Base-by-base conservation (phyloP, 202 grass and related monocot genomes). In the Zizania palustris region DNA sequence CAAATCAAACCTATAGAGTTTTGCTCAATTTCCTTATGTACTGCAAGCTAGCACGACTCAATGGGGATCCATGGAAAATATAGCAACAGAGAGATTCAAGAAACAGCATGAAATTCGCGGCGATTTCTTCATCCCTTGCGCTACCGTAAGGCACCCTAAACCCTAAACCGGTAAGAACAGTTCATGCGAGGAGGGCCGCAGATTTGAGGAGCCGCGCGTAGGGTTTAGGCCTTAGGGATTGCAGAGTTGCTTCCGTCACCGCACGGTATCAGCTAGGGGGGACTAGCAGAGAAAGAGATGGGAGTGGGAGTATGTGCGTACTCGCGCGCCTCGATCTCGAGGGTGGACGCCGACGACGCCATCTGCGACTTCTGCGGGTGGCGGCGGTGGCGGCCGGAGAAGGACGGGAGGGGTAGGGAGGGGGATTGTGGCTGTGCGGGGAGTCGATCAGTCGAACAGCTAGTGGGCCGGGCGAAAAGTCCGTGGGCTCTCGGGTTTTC, bases 301-400 rank as follows among this genome's bases (percentile, higher is more conserved):
- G 51, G 50, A 2, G 0, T 50, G 14, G 55, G 37, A 3, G 34
- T 43, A 45, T 40, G 5, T 59, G 76, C 89, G 63, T 98, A 98
- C 95, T 98, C 95, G 45, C 83, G 85, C 73, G 91, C 95, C 85
- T 98, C 95, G 71, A 95, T 98, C 82, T 98, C 91, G 57, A 98
- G 83, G 63, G 95, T 76, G n/a, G 95, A 95, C 74, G 88, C 84
- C 56, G 82, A 85, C 45, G 80, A 87, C 37, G 76, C 82, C 81
- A 84, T 84, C 42, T 71, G 45, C 82, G 53, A 21, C 60, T 71
- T 42, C 68, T 54, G 48, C 72, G n/a, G 15, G 36, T 14, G 51
- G 45, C 44, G 11, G 35, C 63, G 11, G 51, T 42, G 16, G 67
- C 81, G 49, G 71, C 71, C 71, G 81, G 86, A 84, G 86, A 80